Percentiles rank a stretch among this genome's conserved stretches.
phyloP scores from a whole-genome alignment of 306 rosid species.

The Senna tora region DNA sequence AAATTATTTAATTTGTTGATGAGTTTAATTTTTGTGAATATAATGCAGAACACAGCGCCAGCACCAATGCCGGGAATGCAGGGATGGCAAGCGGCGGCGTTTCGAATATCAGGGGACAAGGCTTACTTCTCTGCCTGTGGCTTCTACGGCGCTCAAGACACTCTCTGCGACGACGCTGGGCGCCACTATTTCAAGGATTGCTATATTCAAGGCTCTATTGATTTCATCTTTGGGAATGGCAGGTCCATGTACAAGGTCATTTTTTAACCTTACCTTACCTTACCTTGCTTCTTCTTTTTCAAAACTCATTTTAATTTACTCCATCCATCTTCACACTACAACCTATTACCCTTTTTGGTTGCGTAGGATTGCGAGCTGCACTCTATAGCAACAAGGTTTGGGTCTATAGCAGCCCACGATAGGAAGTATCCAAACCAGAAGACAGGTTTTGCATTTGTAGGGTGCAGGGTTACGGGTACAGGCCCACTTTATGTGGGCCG shows the following conservation, averaged over 20 bases:
- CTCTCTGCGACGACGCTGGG: constrained; percentile 91
- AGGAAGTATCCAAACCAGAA: constrained; percentile 56
- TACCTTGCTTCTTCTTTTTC: too few relatives aligned
- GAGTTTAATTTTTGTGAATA: too few relatives aligned
- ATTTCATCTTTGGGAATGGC: constrained; percentile 91
- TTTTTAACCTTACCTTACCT: too few relatives aligned
- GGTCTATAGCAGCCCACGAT: constrained; percentile 87
- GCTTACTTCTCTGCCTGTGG: constrained; percentile 89
- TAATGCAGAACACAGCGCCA: constrained; percentile 80
- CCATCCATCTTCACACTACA: too few relatives aligned
- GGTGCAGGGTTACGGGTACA: constrained; percentile 72
- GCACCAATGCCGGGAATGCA: constrained; percentile 96
- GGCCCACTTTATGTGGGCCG: constrained; percentile 85
- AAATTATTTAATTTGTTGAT: too few relatives aligned
- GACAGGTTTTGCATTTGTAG: constrained; percentile 79
- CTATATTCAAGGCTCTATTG: constrained; percentile 85
- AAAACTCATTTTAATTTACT: too few relatives aligned
- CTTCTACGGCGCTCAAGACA: constrained; percentile 88
- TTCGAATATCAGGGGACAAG: constrained; percentile 83
- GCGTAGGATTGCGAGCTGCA: constrained; percentile 79
- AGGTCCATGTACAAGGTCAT: constrained; percentile 88
- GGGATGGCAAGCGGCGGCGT: constrained; percentile 92
- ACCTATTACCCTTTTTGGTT: not conserved
- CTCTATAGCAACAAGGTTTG: constrained; percentile 75
- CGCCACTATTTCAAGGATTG: constrained; percentile 95